Evolutionary conservation across 768 basidiomycete species (phyloP).

Genomic region (Auriculariales sp.): DNA sequence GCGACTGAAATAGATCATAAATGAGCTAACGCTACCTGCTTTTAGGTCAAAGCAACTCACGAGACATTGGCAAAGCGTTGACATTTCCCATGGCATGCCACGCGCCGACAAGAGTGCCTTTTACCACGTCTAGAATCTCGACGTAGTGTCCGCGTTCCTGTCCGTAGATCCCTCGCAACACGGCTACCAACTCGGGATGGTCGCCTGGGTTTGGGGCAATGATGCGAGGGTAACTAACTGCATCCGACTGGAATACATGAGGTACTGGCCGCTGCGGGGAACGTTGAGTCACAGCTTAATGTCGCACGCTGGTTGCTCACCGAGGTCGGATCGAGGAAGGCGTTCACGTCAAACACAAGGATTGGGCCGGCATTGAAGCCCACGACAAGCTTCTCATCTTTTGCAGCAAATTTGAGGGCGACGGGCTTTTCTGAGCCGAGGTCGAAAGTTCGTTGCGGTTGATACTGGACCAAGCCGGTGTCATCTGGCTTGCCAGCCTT

Average conservation of each 20-base stretch:
- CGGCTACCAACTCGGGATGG: slow-evolving; percentile 8
- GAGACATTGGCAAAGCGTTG: slow-evolving; percentile 38
- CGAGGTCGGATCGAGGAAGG: not conserved
- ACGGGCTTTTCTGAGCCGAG: slow-evolving; percentile 33
- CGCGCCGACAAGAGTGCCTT: slow-evolving; percentile 2
- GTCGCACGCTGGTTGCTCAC: not conserved
- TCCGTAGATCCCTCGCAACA: slow-evolving; percentile 4
- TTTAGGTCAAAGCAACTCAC: no score
- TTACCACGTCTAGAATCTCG: slow-evolving; percentile 5
- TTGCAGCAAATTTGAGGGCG: slow-evolving; percentile 38
- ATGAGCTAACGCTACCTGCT: no score
- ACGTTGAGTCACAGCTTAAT: not conserved
- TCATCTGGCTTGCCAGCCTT: slow-evolving; percentile 10
- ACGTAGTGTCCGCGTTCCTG: slow-evolving; percentile 6
- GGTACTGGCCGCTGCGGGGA: not conserved
- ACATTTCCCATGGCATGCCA: slow-evolving; percentile 4
- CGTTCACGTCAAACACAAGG: slow-evolving; percentile 32
- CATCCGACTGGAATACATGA: slow-evolving; percentile 2
- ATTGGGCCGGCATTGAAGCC: slow-evolving; percentile 45
- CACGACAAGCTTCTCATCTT: slow-evolving; percentile 46
- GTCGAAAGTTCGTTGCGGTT: slow-evolving; percentile 35
- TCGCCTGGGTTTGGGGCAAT: slow-evolving; percentile 9
- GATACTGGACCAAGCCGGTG: slow-evolving; percentile 26
- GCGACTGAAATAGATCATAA: slow-evolving; percentile 32
- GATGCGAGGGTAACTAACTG: not conserved